Percentiles rank a stretch among this genome's conserved stretches.
Conservation (phyloP, 805 yeast species). For the Teunomyces tritomae region DNA sequence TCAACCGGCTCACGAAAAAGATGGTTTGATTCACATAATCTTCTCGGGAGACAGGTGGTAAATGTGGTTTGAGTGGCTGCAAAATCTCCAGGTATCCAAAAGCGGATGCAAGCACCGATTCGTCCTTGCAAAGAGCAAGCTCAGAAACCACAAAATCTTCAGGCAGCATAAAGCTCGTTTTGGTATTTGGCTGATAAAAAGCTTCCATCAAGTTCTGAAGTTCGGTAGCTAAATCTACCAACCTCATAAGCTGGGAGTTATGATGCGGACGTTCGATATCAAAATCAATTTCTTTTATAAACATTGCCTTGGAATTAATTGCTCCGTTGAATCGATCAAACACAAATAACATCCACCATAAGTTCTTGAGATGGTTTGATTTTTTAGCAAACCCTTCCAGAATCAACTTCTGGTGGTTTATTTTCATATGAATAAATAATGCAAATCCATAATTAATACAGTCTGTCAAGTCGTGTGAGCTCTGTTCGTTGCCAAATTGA, state of each 20-base stretch:
- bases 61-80: background rate
- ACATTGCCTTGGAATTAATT: constrained; percentile 24
- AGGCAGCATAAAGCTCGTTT: background rate
- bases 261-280: constrained; percentile 28
- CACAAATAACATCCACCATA: constrained; percentile 35
- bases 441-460: constrained; percentile 26
- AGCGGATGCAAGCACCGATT: constrained; percentile 3
- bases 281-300: constrained; percentile 30
- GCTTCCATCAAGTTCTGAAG: constrained; percentile 24
- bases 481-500: constrained; percentile 28
- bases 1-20: constrained; percentile 24
- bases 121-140: constrained; percentile 24
- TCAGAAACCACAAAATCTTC: constrained; percentile 23
- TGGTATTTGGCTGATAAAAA: constrained; percentile 18
- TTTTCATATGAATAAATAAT: constrained; percentile 26
- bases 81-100: constrained; percentile 1
- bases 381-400: constrained; percentile 5
- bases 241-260: constrained; percentile 19
- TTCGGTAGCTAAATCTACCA: constrained; percentile 24
- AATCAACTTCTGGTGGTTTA: constrained; percentile 4
- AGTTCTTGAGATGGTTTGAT: constrained; percentile 17
- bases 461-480: constrained; percentile 28
- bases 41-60: background rate
- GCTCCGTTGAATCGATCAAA: constrained; percentile 33
- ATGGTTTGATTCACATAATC: constrained; percentile 18